phyloP scores from a whole-genome alignment of 2,329 filamentous ascomycete species.

The Sarocladiaceae sp. region DNA sequence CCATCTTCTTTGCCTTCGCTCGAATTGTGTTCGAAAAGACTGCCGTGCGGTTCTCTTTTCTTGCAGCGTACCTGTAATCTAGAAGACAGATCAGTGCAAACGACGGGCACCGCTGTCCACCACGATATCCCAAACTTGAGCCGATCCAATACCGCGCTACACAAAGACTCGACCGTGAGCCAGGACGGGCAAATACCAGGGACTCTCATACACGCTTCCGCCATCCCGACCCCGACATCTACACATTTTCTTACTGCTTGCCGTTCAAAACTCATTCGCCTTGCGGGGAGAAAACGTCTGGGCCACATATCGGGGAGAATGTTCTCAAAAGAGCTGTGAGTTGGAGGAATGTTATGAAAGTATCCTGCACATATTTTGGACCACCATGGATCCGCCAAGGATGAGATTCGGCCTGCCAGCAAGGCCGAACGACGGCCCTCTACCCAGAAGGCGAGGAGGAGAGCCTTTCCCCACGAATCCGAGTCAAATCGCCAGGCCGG shows the following conservation, averaged over 20 bases:
- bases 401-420: constrained; percentile 33
- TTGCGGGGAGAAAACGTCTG: neutral
- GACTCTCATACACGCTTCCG: too few relatives aligned
- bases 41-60: constrained; percentile 6
- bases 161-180: too few relatives aligned
- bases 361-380: constrained; percentile 18
- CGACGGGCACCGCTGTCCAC: too few relatives aligned
- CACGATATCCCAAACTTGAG: neutral
- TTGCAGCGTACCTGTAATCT: too few relatives aligned
- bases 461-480: constrained; percentile 15
- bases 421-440: constrained; percentile 30
- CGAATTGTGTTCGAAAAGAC: too few relatives aligned
- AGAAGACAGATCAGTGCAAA: too few relatives aligned
- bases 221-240: too few relatives aligned
- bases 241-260: too few relatives aligned
- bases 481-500: constrained; percentile 18
- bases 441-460: constrained; percentile 21
- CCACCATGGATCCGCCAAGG: constrained; percentile 37
- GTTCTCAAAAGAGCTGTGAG: constrained; percentile 1
- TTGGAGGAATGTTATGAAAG: constrained; percentile 14
- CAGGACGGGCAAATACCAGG: too few relatives aligned
- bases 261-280: too few relatives aligned
- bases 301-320: neutral
- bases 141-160: too few relatives aligned
- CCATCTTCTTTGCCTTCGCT: neutral